A percentile compares a stretch with the other conserved stretches of the same genome.
Conservation (phyloP, 192 early-diverging fungal genomes). For the Dissophora ornata region DNA sequence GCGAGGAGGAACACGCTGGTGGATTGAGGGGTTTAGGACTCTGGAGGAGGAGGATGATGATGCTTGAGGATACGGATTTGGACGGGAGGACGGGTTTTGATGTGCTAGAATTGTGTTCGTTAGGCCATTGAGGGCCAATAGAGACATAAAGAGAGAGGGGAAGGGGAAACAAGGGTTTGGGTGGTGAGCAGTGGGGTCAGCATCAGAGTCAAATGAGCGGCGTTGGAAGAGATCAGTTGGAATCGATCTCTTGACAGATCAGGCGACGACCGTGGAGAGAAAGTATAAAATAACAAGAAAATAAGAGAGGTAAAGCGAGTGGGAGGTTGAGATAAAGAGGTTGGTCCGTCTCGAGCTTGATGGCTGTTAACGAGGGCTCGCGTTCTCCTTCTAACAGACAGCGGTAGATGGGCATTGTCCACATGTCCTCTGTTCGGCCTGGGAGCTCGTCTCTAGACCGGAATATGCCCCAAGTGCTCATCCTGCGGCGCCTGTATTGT, state of each 20-base stretch:
- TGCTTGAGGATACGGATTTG: slow-evolving; percentile 30
- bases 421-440: too few relatives aligned
- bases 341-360: neutral
- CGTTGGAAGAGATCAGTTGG: slow-evolving; percentile 1
- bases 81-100: neutral
- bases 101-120: slow-evolving; percentile 8
- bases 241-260: neutral
- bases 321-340: neutral
- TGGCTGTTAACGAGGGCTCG: neutral
- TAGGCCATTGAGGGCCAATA: neutral
- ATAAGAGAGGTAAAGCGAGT: neutral
- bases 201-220: slow-evolving; percentile 19
- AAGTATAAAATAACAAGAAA: slow-evolving; percentile 3
- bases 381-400: too few relatives aligned
- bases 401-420: too few relatives aligned
- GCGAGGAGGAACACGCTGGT: slow-evolving; percentile 1
- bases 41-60: slow-evolving; percentile 5
- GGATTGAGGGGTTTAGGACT: slow-evolving; percentile 1
- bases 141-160: neutral
- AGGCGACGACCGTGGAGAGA: neutral
- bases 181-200: slow-evolving; percentile 42
- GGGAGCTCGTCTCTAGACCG: too few relatives aligned
- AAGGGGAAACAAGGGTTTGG: slow-evolving; percentile 20
- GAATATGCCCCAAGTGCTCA: too few relatives aligned
- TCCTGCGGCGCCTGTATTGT: too few relatives aligned